phyloP scores from a whole-genome alignment of 2,329 filamentous ascomycete species.

The Penicillium sp. region DNA sequence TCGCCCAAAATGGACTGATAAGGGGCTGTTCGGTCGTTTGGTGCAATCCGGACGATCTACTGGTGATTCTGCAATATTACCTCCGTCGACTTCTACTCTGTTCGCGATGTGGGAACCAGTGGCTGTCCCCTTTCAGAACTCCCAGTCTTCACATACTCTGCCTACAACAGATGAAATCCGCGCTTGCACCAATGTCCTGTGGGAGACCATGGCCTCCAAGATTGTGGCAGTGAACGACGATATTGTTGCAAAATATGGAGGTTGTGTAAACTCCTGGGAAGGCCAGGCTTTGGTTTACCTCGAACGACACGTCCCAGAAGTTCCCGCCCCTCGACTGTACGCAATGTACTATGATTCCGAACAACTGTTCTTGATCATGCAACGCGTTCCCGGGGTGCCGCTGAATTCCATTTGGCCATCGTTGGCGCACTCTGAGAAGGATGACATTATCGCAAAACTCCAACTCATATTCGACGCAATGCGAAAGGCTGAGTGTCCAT shows the following conservation, averaged over 20 bases:
- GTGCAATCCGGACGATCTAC: no score
- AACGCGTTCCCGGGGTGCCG: conserved; percentile 23
- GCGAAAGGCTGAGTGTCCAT: conserved; percentile 24
- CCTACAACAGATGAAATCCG: conserved; percentile 28
- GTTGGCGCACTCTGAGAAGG: conserved; percentile 26
- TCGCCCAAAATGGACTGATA: no score
- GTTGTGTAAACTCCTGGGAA: conserved; percentile 6
- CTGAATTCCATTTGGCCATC: conserved; percentile 27
- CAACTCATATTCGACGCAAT: conserved; percentile 22
- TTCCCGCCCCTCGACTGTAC: conserved; percentile 32
- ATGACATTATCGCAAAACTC: conserved; percentile 28
- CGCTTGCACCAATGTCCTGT: conserved; percentile 27
- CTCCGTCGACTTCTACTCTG: neutral
- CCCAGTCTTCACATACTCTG: conserved; percentile 19
- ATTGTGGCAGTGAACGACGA: conserved; percentile 27
- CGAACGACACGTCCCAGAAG: conserved; percentile 27
- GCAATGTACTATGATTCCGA: conserved; percentile 28
- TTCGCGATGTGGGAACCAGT: conserved; percentile 28
- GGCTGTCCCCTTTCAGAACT: conserved; percentile 24
- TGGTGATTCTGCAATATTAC: neutral
- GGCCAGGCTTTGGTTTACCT: conserved; percentile 27
- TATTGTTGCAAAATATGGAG: conserved; percentile 29
- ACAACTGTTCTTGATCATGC: conserved; percentile 29
- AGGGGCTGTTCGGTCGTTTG: no score
- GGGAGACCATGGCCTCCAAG: conserved; percentile 22